Percentiles rank a stretch among this genome's conserved stretches.
Conservation (phyloP, 2,329 filamentous ascomycete genomes). For the Emericellopsis atlantica region DNA sequence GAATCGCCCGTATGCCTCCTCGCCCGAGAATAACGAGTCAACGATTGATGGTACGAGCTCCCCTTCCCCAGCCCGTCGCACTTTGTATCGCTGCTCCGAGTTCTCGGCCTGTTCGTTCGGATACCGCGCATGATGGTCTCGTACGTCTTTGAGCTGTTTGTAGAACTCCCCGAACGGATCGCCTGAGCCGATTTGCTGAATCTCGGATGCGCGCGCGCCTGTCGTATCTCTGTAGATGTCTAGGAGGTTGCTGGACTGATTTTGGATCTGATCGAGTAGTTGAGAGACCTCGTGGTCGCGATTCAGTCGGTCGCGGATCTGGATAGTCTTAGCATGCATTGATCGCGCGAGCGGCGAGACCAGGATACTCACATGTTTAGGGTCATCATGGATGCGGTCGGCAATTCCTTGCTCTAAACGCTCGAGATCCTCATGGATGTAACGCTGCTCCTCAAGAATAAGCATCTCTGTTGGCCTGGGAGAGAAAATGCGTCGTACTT, state of each 20-base stretch:
- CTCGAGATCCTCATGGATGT: slow-evolving; percentile 92
- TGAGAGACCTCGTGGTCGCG: slow-evolving; percentile 85
- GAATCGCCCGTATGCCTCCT: slow-evolving; percentile 86
- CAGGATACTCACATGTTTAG: slow-evolving; percentile 56
- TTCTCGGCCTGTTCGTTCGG: slow-evolving; percentile 94
- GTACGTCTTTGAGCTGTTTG: slow-evolving; percentile 67
- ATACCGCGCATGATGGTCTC: slow-evolving; percentile 79
- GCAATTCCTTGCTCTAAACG: slow-evolving; percentile 87
- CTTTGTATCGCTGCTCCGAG: slow-evolving; percentile 82
- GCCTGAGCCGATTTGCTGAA: slow-evolving; percentile 71
- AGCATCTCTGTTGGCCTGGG: slow-evolving; percentile 40
- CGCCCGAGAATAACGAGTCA: slow-evolving; percentile 88
- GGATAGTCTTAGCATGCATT: slow-evolving; percentile 9
- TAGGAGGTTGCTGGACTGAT: slow-evolving; percentile 69
- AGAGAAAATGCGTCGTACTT: no score
- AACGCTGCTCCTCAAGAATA: slow-evolving; percentile 85
- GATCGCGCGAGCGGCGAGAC: slow-evolving; percentile 5
- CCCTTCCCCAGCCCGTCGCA: slow-evolving; percentile 45
- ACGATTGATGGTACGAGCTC: slow-evolving; percentile 55
- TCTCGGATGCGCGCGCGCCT: slow-evolving; percentile 61
- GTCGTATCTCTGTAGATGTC: slow-evolving; percentile 75
- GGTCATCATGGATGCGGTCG: slow-evolving; percentile 79
- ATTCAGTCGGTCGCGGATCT: slow-evolving; percentile 82
- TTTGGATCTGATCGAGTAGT: slow-evolving; percentile 77
- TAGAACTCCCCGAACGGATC: slow-evolving; percentile 90